Conservation (phyloP, 2,329 filamentous ascomycete species). For the Aspergillus glaucus region DNA sequence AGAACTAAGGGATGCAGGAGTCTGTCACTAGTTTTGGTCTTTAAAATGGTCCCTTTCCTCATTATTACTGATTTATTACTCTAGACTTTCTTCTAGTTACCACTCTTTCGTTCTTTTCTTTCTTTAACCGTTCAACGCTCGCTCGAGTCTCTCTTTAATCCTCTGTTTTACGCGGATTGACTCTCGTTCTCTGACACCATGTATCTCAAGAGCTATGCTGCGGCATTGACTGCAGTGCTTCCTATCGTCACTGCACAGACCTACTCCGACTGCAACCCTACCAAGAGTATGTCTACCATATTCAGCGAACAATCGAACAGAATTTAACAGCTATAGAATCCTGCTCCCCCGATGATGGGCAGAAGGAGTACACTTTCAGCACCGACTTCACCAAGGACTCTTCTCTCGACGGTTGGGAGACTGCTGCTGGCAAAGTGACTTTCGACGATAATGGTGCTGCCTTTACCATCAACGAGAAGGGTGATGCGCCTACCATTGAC, state of each 20-base stretch:
- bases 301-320: neutral
- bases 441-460: conserved; percentile 66
- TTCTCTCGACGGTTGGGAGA: conserved; percentile 57
- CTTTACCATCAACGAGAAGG: conserved; percentile 70
- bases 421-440: conserved; percentile 58
- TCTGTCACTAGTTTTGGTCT: neutral
- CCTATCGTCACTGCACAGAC: conserved; percentile 58
- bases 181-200: conserved; percentile 13
- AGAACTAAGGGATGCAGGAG: too few species aligned
- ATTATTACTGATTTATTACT: neutral
- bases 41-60: neutral
- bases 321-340: conserved; percentile 20
- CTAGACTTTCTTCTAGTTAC: neutral
- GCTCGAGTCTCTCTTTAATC: neutral
- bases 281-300: conserved; percentile 16
- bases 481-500: conserved; percentile 78
- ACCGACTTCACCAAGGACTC: conserved; percentile 42
- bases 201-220: conserved; percentile 26
- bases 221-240: conserved; percentile 24
- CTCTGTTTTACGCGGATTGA: neutral
- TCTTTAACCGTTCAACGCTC: neutral
- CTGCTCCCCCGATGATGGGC: conserved; percentile 66
- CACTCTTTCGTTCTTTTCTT: neutral
- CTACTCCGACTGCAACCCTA: conserved; percentile 67
- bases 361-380: conserved; percentile 42